These are phyloP conservation scores for Saccharomycopsis olivae DNA, from an alignment of 805 yeast species.

Conservation along the genomic window DNA sequence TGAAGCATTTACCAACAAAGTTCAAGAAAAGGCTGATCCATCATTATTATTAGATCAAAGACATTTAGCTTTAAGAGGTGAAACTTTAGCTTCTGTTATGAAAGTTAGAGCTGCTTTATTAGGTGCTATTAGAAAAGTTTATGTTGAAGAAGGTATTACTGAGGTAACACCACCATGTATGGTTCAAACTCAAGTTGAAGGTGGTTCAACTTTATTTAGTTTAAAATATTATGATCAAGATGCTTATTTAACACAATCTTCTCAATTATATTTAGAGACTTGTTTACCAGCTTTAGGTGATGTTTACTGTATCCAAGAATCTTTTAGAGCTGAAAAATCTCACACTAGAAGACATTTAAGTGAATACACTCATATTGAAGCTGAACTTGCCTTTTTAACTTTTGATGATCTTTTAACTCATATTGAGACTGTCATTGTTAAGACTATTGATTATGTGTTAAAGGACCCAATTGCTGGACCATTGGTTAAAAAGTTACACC, in stretches of 20 bases:
- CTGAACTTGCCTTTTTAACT: conserved; percentile 78
- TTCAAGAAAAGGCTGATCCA: conserved; percentile 91
- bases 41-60: conserved; percentile 87
- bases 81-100: conserved; percentile 84
- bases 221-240: conserved; percentile 94
- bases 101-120: conserved; percentile 83
- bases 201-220: conserved; percentile 92
- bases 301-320: conserved; percentile 94
- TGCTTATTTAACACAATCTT: conserved; percentile 92
- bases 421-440: conserved; percentile 68
- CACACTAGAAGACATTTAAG: conserved; percentile 97
- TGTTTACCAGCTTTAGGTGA: conserved; percentile 95
- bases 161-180: conserved; percentile 99
- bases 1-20: conserved; percentile 88
- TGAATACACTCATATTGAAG: conserved; percentile 95
- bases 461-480: conserved; percentile 93
- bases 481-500: conserved; percentile 83
- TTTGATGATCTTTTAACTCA: conserved; percentile 83
- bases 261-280: conserved; percentile 94
- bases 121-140: conserved; percentile 65
- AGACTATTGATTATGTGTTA: conserved; percentile 60
- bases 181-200: conserved; percentile 99
- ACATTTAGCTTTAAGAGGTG: conserved; percentile 95
- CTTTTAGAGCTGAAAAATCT: conserved; percentile 97
- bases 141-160: conserved; percentile 56